These are phyloP conservation scores for Heimioporus sp. DNA, from an alignment of 768 basidiomycete species.

Conservation along the genomic window DNA sequence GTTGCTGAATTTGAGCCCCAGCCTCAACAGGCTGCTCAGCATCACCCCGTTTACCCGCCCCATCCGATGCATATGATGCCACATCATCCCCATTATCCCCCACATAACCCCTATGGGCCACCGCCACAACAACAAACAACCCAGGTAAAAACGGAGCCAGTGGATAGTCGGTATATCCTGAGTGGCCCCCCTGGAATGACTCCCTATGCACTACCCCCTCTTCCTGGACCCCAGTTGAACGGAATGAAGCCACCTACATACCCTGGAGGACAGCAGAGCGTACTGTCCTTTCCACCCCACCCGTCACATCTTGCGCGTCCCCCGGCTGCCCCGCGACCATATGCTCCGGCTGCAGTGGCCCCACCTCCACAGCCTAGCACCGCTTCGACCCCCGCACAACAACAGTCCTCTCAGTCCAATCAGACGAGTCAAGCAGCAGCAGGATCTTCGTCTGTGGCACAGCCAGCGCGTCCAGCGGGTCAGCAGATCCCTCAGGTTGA, in stretches of 20 bases:
- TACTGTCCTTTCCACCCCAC: conserved; percentile 51
- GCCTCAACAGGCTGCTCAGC: conserved; percentile 44
- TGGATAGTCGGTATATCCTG: conserved; percentile 68
- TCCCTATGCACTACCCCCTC: conserved; percentile 54
- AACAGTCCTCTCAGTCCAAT: conserved; percentile 12
- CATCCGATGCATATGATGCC: conserved; percentile 63
- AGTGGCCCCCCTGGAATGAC: conserved; percentile 39
- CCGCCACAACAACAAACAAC: conserved; percentile 35
- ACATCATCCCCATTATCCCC: conserved; percentile 53
- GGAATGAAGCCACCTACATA: conserved; percentile 49
- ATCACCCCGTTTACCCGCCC: conserved; percentile 53
- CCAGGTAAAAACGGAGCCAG: conserved; percentile 71
- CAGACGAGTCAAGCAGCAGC: conserved; percentile 12
- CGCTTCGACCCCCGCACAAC: conserved; percentile 13
- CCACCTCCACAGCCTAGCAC: conserved; percentile 18
- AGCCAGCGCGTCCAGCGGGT: conserved; percentile 19
- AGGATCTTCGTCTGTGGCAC: conserved; percentile 11
- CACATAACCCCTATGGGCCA: conserved; percentile 51
- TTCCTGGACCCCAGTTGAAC: conserved; percentile 65
- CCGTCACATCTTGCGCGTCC: conserved; percentile 28
- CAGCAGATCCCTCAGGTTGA: conserved; percentile 74
- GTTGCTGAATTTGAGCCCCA: conserved; percentile 89
- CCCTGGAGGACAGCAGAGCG: conserved; percentile 57
- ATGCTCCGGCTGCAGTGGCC: conserved; percentile 21
- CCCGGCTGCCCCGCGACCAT: conserved; percentile 18